A percentile compares a stretch with the other conserved stretches of the same genome.
phyloP scores from a whole-genome alignment of 352 stramenopile genomes.

The Phytophthora macrochlamydospora region DNA sequence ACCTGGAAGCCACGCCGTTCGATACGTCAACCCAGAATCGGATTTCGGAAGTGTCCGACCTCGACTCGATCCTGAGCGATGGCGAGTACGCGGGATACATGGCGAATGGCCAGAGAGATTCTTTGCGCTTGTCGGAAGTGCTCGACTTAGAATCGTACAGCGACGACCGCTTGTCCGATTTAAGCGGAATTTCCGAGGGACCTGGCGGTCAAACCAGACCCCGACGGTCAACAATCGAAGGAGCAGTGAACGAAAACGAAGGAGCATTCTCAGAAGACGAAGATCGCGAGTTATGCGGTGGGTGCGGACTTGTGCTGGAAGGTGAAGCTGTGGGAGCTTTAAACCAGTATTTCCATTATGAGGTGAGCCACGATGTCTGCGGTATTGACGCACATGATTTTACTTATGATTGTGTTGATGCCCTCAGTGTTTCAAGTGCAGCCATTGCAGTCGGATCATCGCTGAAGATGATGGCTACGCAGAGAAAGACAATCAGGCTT shows the following conservation, averaged over 20 bases:
- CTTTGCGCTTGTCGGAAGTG: constrained; percentile 77
- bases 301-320: constrained; percentile 70
- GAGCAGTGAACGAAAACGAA: constrained; percentile 40
- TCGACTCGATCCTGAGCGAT: constrained; percentile 63
- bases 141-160: constrained; percentile 72
- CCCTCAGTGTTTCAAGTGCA: constrained; percentile 81
- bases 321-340: constrained; percentile 81
- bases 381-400: background rate
- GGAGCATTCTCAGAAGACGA: constrained; percentile 65
- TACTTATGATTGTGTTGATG: constrained; percentile 14
- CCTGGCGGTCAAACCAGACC: constrained; percentile 21
- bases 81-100: constrained; percentile 69
- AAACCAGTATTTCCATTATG: constrained; percentile 84
- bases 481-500: constrained; percentile 82
- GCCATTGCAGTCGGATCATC: constrained; percentile 71
- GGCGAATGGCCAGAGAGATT: constrained; percentile 57
- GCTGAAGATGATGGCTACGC: constrained; percentile 82
- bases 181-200: constrained; percentile 65
- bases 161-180: constrained; percentile 55
- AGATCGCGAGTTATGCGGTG: constrained; percentile 74
- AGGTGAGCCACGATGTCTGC: constrained; percentile 39
- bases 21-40: constrained; percentile 47
- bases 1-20: constrained; percentile 54
- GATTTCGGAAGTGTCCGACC: constrained; percentile 68
- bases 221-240: constrained; percentile 33